Evolutionary conservation across 129 eudicot genomes (phyloP).

Genomic region (Scalesia atractyloides): DNA sequence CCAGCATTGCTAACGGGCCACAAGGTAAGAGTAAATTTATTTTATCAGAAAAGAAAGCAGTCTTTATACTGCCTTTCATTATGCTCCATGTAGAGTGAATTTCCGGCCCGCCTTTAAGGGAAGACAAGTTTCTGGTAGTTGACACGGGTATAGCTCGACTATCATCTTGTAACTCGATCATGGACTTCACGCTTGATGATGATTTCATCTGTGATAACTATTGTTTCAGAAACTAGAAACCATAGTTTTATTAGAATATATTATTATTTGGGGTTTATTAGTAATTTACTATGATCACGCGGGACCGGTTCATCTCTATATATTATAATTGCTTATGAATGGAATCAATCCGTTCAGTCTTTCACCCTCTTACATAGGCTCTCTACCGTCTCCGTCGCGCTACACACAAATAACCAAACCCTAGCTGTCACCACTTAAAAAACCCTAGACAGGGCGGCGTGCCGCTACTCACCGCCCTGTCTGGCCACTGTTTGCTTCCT

Average conservation of each 20-base stretch:
- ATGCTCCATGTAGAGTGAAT: conserved; percentile 24
- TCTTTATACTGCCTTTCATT: conserved; percentile 42
- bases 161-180: conserved; percentile 39
- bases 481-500: too few species aligned
- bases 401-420: too few species aligned
- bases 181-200: conserved; percentile 35
- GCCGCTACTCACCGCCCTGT: too few species aligned
- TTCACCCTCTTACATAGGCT: too few species aligned
- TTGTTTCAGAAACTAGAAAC: conserved; percentile 11
- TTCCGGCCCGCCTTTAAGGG: conserved; percentile 32
- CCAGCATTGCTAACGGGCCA: conserved; percentile 68
- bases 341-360: too few species aligned
- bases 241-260: not conserved
- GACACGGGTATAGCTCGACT: conserved; percentile 35
- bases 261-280: too few species aligned
- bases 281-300: too few species aligned
- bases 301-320: too few species aligned
- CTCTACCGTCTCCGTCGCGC: too few species aligned
- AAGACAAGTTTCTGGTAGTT: conserved; percentile 30
- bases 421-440: too few species aligned
- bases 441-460: too few species aligned
- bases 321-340: too few species aligned
- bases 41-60: conserved; percentile 54
- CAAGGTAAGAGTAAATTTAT: conserved; percentile 62
- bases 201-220: conserved; percentile 50